phyloP scores from a whole-genome alignment of 148 eudicot species.

The Linanthus parryae region DNA sequence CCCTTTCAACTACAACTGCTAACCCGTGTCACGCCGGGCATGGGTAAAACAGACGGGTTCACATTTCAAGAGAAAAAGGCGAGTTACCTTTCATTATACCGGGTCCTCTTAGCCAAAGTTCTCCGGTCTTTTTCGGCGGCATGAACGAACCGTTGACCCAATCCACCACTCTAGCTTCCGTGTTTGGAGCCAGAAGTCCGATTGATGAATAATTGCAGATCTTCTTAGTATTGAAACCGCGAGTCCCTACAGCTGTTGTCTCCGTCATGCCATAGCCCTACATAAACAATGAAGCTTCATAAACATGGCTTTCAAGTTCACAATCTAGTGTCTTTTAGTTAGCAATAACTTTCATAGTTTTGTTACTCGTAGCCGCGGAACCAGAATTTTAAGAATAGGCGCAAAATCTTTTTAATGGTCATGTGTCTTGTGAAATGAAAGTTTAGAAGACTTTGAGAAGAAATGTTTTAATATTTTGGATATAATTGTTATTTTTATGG shows the following conservation, averaged over 20 bases:
- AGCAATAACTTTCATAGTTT: neutral
- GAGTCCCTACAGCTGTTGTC: conserved; percentile 80
- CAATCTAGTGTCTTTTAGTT: neutral
- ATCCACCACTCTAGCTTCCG: conserved; percentile 80
- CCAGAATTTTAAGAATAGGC: no score
- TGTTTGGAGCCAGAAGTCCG: conserved; percentile 81
- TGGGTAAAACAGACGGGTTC: neutral
- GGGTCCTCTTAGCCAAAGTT: conserved; percentile 75
- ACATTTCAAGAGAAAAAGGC: neutral
- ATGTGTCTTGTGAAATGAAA: no score
- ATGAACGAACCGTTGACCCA: conserved; percentile 45
- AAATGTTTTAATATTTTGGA: no score
- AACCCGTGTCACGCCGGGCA: no score
- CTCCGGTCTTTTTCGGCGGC: conserved; percentile 74
- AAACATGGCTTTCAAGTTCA: neutral
- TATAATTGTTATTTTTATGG: no score
- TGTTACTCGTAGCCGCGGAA: neutral
- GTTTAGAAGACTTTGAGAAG: neutral
- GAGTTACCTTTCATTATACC: conserved; percentile 71
- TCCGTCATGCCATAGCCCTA: conserved; percentile 99
- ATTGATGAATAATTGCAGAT: conserved; percentile 48
- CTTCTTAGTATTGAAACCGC: conserved; percentile 53
- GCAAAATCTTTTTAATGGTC: neutral
- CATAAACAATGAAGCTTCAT: neutral
- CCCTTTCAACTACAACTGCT: no score